A percentile compares a stretch with the other conserved stretches of the same genome.
Conservation (phyloP, 768 basidiomycete genomes). For the Pisolithus albus region DNA sequence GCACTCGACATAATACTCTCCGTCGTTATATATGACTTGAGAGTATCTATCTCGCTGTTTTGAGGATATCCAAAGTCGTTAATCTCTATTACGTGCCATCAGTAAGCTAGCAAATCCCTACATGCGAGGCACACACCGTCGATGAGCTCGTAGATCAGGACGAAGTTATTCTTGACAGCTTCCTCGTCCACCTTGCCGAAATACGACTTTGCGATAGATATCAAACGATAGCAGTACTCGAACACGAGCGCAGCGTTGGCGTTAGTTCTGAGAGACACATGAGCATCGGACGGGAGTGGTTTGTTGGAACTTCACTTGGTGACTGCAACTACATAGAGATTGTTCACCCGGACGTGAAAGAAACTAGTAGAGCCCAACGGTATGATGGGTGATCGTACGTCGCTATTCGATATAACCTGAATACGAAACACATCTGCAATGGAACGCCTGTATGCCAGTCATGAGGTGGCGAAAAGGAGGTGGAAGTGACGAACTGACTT, state of each 20-base stretch:
- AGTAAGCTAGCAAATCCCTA: constrained; percentile 2
- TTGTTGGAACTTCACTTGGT: constrained; percentile 65
- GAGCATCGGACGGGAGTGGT: background rate
- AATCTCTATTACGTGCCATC: constrained; percentile 57
- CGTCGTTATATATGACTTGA: constrained; percentile 97
- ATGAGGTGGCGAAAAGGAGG: constrained; percentile 2
- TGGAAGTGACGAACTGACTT: constrained; percentile 52
- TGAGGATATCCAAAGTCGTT: constrained; percentile 99
- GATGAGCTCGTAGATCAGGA: constrained; percentile 94
- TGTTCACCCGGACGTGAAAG: constrained; percentile 95
- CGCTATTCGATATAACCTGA: constrained; percentile 96
- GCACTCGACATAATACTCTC: constrained; percentile 87
- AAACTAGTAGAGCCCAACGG: constrained; percentile 97
- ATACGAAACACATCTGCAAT: constrained; percentile 98
- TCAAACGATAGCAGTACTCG: constrained; percentile 96
- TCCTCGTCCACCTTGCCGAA: constrained; percentile 99
- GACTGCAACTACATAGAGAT: constrained; percentile 91
- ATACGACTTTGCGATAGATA: constrained; percentile 89
- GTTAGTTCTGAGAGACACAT: constrained; percentile 60
- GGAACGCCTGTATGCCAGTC: constrained; percentile 57
- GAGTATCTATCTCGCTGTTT: constrained; percentile 95
- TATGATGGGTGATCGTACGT: constrained; percentile 94
- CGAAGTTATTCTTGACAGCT: constrained; percentile 98
- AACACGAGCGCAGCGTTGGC: constrained; percentile 97
- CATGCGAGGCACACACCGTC: constrained; percentile 55